Evolutionary conservation across 768 basidiomycete species (phyloP).

Genomic region (Boletus eberwhitei): DNA sequence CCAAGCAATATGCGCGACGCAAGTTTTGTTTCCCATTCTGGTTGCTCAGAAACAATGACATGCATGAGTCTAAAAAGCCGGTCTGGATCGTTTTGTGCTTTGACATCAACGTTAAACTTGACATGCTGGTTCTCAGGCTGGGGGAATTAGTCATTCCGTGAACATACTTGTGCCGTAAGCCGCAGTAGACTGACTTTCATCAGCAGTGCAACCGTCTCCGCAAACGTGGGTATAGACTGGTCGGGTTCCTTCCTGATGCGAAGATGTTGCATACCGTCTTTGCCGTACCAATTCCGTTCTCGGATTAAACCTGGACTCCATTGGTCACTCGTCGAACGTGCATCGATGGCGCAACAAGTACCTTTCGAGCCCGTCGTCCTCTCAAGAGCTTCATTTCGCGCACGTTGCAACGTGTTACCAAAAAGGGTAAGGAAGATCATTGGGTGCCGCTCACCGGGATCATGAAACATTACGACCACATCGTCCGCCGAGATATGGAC

Average conservation of each 20-base stretch:
- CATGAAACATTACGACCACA: constrained; percentile 94
- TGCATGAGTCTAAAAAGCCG: constrained; percentile 82
- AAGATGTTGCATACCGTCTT: constrained; percentile 70
- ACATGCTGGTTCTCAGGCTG: constrained; percentile 75
- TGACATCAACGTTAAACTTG: constrained; percentile 88
- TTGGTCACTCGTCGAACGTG: constrained; percentile 29
- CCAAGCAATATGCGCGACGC: constrained; percentile 81
- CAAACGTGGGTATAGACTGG: constrained; percentile 89
- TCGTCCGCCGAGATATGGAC: constrained; percentile 90
- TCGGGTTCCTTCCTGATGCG: constrained; percentile 76
- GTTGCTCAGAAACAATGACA: constrained; percentile 56
- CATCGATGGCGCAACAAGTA: constrained; percentile 17
- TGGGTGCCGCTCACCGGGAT: constrained; percentile 56
- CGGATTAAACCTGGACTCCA: constrained; percentile 56
- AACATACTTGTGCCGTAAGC: constrained; percentile 9
- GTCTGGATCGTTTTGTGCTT: constrained; percentile 87
- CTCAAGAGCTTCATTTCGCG: constrained; percentile 48
- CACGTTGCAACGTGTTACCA: constrained; percentile 23
- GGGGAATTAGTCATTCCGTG: background rate
- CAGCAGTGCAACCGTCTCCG: constrained; percentile 73
- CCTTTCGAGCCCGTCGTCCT: constrained; percentile 82
- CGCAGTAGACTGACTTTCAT: constrained; percentile 55
- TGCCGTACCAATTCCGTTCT: constrained; percentile 69
- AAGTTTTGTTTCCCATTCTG: constrained; percentile 69
- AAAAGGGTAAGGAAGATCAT: constrained; percentile 23